Evolutionary conservation across 768 basidiomycete species (phyloP).

Genomic region (Pulveroboletus ravenelii): DNA sequence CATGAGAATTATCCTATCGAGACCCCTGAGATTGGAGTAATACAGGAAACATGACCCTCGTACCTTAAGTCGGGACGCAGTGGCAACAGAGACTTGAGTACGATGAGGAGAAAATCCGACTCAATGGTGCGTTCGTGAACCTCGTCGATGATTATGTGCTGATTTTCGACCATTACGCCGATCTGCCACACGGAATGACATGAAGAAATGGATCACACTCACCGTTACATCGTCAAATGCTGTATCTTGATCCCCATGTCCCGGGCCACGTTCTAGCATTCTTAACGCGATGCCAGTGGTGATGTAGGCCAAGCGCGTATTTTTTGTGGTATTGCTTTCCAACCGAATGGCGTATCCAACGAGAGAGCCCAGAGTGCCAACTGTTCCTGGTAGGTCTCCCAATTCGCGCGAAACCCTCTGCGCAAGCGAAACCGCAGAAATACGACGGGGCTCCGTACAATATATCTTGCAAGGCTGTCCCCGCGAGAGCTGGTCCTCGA

Average conservation of each 20-base stretch:
- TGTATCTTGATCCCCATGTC: slow-evolving; percentile 62
- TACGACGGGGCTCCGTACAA: slow-evolving; percentile 93
- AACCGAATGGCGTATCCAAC: slow-evolving; percentile 94
- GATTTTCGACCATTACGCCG: not conserved
- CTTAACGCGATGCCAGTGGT: slow-evolving; percentile 94
- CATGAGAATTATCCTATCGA: slow-evolving; percentile 82
- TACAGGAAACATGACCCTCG: slow-evolving; percentile 11
- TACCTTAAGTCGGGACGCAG: slow-evolving; percentile 84
- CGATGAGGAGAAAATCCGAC: slow-evolving; percentile 93
- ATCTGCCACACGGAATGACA: not conserved
- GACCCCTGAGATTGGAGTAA: slow-evolving; percentile 2
- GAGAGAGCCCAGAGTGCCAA: slow-evolving; percentile 72
- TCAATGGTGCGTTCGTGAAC: slow-evolving; percentile 97
- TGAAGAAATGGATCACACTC: slow-evolving; percentile 21
- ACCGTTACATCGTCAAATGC: slow-evolving; percentile 96
- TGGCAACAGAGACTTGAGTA: slow-evolving; percentile 76
- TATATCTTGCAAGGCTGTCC: slow-evolving; percentile 87
- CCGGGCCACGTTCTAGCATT: slow-evolving; percentile 88
- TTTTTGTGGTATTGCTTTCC: slow-evolving; percentile 78
- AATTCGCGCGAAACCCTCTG: slow-evolving; percentile 90
- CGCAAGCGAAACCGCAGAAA: slow-evolving; percentile 93
- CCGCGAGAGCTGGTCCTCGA: slow-evolving; percentile 80
- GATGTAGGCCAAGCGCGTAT: slow-evolving; percentile 77
- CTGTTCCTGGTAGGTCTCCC: slow-evolving; percentile 74
- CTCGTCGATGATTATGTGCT: slow-evolving; percentile 98